Evolutionary conservation across 805 yeast species (phyloP), one percentile per base, ranked within the genome.

Genomic region (Kregervanrija pseudodelftensis): DNA sequence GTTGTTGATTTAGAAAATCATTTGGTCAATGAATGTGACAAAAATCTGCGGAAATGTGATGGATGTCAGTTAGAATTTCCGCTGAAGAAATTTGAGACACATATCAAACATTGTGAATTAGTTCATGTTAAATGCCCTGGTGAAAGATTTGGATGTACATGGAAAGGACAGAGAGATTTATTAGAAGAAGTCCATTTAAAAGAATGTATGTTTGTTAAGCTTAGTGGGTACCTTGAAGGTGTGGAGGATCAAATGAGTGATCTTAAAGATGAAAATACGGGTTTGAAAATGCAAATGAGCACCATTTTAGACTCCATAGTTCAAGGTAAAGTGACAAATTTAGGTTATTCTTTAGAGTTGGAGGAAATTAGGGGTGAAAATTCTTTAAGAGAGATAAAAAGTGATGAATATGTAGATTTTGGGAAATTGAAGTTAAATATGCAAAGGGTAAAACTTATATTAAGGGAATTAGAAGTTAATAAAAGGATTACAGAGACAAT

Each of bases 301-400:
- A 65, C 65, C 37, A 66, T 76, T 3, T 57, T 76, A 48, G 72
- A 72, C 51, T 68, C 74, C 31, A 63, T 74, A 5, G 59, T 70
- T 1, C 77, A 70, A 44, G 81, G 80, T 0, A 73, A 67, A 50
- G 58, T 75, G 15, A 69, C 77, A 1, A 76, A 75, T 50, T 52
- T 74, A 15, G 80, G 80, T 0, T 72, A 70, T 51, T 61, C 66
- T 33, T 67, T 72, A 40, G 68, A 69, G 3, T 49, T 73, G 9
- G 78, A 74, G 52, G 81, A 75, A 48, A 65, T 75, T 14, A 32
- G 33, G 8, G 14, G 33, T 9, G 36, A 41, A n/a, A 17, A 22
- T 14, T n/a, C 36, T n/a, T 14, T 35, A 16, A 38, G 33, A 13
- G 13, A 22, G 11, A 22, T 16, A 36, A 36, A 33, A 36, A 41